Percentiles rank a stretch among this genome's conserved stretches.
phyloP scores from a whole-genome alignment of 805 yeast species.

The Torulaspora microellipsoides region DNA sequence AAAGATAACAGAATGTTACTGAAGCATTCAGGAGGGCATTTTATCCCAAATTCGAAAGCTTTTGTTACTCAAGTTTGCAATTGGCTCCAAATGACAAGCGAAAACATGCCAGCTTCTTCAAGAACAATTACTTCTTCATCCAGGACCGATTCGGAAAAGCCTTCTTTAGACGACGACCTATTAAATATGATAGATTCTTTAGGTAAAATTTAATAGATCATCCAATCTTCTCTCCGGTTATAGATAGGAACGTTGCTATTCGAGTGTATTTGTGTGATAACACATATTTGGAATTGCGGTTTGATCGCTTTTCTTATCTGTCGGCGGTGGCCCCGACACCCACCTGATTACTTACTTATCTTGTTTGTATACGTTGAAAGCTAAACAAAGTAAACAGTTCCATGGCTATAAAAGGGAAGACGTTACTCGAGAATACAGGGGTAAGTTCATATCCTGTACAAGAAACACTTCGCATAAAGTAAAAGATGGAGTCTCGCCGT shows the following conservation, averaged over 20 bases:
- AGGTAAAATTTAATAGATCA: conserved; percentile 29
- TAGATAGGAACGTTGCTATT: too few species aligned
- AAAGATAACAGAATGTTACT: conserved; percentile 43
- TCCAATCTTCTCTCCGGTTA: too few species aligned
- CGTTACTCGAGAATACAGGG: too few species aligned
- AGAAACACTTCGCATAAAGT: too few species aligned
- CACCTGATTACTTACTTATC: not conserved
- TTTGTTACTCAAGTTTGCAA: conserved; percentile 33
- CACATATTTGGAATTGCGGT: too few species aligned
- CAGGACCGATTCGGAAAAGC: conserved; percentile 10
- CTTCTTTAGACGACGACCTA: conserved; percentile 34
- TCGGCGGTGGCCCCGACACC: too few species aligned
- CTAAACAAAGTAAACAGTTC: too few species aligned
- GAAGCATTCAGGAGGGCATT: conserved; percentile 94
- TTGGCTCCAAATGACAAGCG: conserved; percentile 30
- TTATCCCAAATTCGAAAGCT: conserved; percentile 78
- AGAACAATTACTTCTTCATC: conserved; percentile 1
- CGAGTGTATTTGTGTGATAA: too few species aligned
- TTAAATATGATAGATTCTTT: conserved; percentile 39
- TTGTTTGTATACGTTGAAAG: not conserved
- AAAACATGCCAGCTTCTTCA: not conserved
- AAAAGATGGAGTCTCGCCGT: not conserved
- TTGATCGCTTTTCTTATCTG: too few species aligned
- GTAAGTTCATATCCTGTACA: too few species aligned
- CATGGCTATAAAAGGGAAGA: too few species aligned